These are phyloP conservation scores for Lasiosphaeria miniovina DNA, from an alignment of 495 filamentous ascomycete genomes.

Conservation along the genomic window DNA sequence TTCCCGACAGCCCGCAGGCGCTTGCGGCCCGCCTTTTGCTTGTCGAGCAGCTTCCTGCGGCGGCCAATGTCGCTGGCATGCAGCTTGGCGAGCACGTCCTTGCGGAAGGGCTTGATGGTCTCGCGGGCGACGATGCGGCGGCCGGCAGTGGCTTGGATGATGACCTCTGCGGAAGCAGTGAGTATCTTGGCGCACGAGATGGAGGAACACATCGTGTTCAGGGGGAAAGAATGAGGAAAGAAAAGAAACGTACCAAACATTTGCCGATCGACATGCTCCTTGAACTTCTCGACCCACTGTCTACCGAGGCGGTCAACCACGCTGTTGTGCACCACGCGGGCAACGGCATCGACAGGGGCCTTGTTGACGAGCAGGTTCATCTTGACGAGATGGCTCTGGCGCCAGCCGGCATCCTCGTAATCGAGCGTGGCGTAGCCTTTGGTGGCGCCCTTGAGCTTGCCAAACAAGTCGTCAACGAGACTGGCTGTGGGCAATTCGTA, in stretches of 20 bases:
- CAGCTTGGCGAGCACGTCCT: conserved; percentile 89
- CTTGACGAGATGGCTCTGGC: conserved; percentile 76
- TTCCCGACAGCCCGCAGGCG: conserved; percentile 70
- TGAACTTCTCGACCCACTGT: conserved; percentile 93
- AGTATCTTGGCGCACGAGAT: neutral
- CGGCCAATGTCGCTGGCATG: conserved; percentile 86
- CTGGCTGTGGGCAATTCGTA: conserved; percentile 85
- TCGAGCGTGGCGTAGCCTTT: conserved; percentile 75
- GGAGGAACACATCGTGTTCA: neutral
- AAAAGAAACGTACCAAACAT: conserved; percentile 58
- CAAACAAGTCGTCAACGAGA: conserved; percentile 95
- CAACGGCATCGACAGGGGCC: conserved; percentile 86
- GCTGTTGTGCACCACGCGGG: conserved; percentile 77
- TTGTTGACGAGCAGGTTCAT: conserved; percentile 93
- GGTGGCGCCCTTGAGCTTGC: conserved; percentile 87
- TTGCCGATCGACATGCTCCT: conserved; percentile 91
- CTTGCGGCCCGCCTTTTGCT: conserved; percentile 96
- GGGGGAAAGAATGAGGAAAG: neutral
- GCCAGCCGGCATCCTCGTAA: conserved; percentile 93
- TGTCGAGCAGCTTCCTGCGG: conserved; percentile 84
- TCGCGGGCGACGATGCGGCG: conserved; percentile 84
- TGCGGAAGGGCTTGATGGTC: conserved; percentile 94
- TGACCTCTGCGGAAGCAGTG: conserved; percentile 55
- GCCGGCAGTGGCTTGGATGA: conserved; percentile 90
- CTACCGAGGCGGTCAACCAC: conserved; percentile 74